A percentile compares a stretch with the other conserved stretches of the same genome.
Evolutionary conservation across 73 alveolate species (phyloP).

Genomic region (Urostyla sp.): DNA sequence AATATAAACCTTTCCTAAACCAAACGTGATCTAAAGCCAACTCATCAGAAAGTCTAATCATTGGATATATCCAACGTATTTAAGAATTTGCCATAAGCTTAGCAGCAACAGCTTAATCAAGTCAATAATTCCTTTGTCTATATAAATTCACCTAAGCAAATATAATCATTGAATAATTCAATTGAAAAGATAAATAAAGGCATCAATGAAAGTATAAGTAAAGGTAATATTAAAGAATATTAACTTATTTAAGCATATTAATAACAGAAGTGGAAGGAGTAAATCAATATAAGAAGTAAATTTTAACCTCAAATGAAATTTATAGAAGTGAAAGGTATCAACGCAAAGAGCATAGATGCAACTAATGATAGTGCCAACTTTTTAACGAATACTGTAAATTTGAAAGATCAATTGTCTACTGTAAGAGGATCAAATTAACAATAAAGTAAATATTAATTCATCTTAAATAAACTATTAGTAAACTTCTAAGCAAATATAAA

Average conservation of each 20-base stretch:
- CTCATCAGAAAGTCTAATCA: conserved; percentile 17
- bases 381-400: neutral
- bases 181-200: conserved; percentile 25
- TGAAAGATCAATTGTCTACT: conserved; percentile 4
- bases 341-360: conserved; percentile 30
- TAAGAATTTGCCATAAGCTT: neutral
- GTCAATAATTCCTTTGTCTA: conserved; percentile 9
- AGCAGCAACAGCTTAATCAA: neutral
- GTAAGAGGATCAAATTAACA: conserved; percentile 1
- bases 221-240: conserved; percentile 6
- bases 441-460: neutral
- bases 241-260: conserved; percentile 29
- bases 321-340: conserved; percentile 18
- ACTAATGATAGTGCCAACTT: neutral
- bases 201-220: conserved; percentile 29
- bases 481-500: neutral
- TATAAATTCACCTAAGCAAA: conserved; percentile 35
- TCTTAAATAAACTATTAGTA: neutral
- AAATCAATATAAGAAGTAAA: conserved; percentile 28
- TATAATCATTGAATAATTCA: conserved; percentile 4
- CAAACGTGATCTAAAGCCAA: neutral
- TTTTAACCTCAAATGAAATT: neutral
- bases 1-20: neutral
- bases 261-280: conserved; percentile 42
- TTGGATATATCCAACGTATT: conserved; percentile 9